Evolutionary conservation across 768 basidiomycete species (phyloP).

Genomic region (Boletus rex-veris): DNA sequence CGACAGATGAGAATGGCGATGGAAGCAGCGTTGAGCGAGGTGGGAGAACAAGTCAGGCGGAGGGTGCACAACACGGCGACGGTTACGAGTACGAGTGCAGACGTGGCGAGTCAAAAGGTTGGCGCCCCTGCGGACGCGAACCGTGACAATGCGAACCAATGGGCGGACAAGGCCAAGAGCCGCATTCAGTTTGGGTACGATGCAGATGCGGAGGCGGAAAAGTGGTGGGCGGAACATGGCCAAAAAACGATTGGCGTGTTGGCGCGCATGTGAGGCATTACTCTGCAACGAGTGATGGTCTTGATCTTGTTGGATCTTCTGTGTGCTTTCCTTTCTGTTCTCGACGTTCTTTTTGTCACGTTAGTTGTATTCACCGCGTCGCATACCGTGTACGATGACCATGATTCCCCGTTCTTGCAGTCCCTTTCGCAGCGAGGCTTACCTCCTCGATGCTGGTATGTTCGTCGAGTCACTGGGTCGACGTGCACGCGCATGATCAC

Average conservation of each 20-base stretch:
- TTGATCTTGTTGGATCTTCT: no score
- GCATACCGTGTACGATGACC: no score
- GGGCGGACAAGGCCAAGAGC: conserved; percentile 55
- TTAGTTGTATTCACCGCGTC: no score
- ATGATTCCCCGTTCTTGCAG: no score
- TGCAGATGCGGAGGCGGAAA: conserved; percentile 47
- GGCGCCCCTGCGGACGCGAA: not conserved
- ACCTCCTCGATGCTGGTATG: no score
- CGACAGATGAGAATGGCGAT: conserved; percentile 47
- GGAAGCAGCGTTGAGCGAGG: conserved; percentile 35
- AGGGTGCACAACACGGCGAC: conserved; percentile 13
- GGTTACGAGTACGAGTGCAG: not conserved
- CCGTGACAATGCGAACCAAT: conserved; percentile 47
- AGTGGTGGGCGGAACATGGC: conserved; percentile 45
- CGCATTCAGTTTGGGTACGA: conserved; percentile 50
- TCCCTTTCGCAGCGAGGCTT: no score
- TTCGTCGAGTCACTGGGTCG: no score
- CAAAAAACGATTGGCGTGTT: conserved; percentile 10
- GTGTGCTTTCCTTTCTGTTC: no score
- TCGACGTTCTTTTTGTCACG: no score
- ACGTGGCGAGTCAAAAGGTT: not conserved
- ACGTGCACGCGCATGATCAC: no score
- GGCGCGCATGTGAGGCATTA: conserved; percentile 11
- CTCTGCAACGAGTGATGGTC: no score
- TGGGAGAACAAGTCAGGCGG: conserved; percentile 4